A percentile compares a stretch with the other conserved stretches of the same genome.
Conservation (phyloP, 2,329 filamentous ascomycete species). For the Microdochium nivale region DNA sequence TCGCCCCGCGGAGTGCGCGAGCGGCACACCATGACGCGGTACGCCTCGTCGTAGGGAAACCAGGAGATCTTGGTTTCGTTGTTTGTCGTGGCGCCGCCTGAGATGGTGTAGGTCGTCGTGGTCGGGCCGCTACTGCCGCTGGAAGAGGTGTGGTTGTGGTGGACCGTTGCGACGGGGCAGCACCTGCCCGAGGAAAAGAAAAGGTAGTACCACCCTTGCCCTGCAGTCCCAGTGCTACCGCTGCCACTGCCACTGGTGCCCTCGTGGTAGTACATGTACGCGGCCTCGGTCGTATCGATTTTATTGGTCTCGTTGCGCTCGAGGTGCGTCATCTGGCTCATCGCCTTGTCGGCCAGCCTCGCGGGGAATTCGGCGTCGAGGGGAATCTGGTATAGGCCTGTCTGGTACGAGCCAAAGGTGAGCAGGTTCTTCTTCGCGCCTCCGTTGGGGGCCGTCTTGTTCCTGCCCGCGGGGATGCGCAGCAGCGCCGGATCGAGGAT, state of each 20-base stretch:
- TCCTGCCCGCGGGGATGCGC: constrained; percentile 1
- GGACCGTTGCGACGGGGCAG: constrained; percentile 2
- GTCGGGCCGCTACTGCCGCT: background rate
- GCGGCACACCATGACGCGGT: constrained; percentile 14
- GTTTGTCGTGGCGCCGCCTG: background rate
- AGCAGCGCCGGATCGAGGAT: constrained; percentile 12
- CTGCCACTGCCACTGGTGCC: background rate
- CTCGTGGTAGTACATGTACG: constrained; percentile 5
- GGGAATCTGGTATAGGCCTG: constrained; percentile 14
- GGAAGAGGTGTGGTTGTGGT: background rate
- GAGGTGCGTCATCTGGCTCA: constrained; percentile 1
- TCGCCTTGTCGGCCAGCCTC: constrained; percentile 8
- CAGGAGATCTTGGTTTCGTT: constrained; percentile 2
- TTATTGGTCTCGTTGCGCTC: constrained; percentile 8
- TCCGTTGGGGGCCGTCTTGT: background rate
- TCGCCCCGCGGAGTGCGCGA: constrained; percentile 7
- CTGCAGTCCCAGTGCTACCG: background rate
- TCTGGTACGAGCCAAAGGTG: constrained; percentile 14
- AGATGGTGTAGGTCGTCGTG: background rate
- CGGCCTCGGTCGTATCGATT: constrained; percentile 9
- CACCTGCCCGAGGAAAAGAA: constrained; percentile 14
- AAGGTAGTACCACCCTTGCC: constrained; percentile 10
- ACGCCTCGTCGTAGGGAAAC: constrained; percentile 10
- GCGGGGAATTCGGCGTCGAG: constrained; percentile 7
- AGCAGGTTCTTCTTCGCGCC: constrained; percentile 7